Evolutionary conservation across 768 basidiomycete genomes (phyloP).

Genomic region (Leccinum incarnatum): DNA sequence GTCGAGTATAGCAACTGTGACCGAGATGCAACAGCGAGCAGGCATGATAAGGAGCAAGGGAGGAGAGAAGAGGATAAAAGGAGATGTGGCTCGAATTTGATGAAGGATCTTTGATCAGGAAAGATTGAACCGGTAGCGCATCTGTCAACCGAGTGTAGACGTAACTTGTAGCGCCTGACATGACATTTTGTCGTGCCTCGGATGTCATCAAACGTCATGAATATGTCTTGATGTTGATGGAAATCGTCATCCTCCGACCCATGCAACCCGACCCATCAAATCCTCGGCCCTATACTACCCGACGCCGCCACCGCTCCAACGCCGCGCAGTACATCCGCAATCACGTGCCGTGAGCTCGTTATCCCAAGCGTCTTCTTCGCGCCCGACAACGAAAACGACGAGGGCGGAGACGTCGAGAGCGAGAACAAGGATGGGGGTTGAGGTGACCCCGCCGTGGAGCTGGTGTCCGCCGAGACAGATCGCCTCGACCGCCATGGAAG

Average conservation of each 20-base stretch:
- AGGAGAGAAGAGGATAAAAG: not conserved
- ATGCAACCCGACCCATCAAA: not conserved
- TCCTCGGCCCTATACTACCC: not conserved
- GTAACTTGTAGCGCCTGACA: not conserved
- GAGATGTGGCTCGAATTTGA: not conserved
- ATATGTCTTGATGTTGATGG: not conserved
- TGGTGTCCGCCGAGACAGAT: conserved; percentile 1
- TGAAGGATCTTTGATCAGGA: not conserved
- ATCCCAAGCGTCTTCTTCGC: conserved; percentile 17
- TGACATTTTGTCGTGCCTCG: not conserved
- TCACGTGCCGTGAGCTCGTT: conserved; percentile 19
- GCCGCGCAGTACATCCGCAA: conserved; percentile 42
- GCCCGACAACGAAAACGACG: conserved; percentile 5
- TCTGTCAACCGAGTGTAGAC: too few relatives aligned
- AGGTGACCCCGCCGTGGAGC: not conserved
- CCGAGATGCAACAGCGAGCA: not conserved
- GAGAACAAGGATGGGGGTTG: not conserved
- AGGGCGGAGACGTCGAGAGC: not conserved
- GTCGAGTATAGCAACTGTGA: not conserved
- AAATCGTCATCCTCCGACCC: not conserved
- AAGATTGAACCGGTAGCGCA: too few relatives aligned
- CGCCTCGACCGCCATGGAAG: conserved; percentile 11
- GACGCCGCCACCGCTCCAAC: conserved; percentile 36
- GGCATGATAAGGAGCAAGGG: not conserved
- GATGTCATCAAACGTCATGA: not conserved